Evolutionary conservation across 139 green algal genomes (phyloP).

Genomic region (Chlorella sorokiniana): DNA sequence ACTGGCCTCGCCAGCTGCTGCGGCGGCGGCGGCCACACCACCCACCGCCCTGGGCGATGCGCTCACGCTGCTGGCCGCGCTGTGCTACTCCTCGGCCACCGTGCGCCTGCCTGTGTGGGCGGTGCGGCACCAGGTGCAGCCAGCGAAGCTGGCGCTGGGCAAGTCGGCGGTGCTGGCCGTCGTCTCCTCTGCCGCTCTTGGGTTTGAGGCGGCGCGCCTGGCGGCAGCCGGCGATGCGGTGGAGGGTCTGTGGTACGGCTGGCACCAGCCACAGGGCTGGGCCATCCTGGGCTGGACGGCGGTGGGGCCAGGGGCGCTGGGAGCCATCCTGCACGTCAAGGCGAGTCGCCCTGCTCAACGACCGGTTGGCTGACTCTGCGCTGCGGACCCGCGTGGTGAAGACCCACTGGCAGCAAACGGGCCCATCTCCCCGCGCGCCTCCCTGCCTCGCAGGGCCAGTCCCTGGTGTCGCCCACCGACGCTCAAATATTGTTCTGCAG

Average conservation of each 20-base stretch:
- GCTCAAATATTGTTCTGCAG: constrained; percentile 39
- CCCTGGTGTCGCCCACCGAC: constrained; percentile 33
- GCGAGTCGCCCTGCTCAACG: no score
- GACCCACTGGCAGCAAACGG: neutral
- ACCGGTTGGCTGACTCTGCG: neutral
- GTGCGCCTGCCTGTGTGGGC: constrained; percentile 42
- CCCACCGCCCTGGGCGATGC: constrained; percentile 1
- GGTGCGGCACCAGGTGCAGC: neutral
- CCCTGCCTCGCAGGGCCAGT: constrained; percentile 20
- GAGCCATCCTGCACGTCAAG: constrained; percentile 37
- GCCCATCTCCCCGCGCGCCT: neutral
- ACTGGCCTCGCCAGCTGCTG: neutral
- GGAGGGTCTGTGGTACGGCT: constrained; percentile 4
- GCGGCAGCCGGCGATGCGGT: neutral
- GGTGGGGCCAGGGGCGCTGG: constrained; percentile 23
- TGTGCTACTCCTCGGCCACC: constrained; percentile 39
- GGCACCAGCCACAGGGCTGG: constrained; percentile 1
- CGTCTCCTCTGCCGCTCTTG: neutral
- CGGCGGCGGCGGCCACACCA: neutral
- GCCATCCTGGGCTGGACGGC: constrained; percentile 17
- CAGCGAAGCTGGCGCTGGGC: constrained; percentile 38
- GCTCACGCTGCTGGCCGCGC: constrained; percentile 13
- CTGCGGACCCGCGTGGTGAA: neutral
- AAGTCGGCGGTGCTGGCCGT: constrained; percentile 40
- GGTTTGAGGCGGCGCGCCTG: neutral